These are phyloP conservation scores for Quillaja saponaria DNA, from an alignment of 306 rosid species.

Conservation along the genomic window DNA sequence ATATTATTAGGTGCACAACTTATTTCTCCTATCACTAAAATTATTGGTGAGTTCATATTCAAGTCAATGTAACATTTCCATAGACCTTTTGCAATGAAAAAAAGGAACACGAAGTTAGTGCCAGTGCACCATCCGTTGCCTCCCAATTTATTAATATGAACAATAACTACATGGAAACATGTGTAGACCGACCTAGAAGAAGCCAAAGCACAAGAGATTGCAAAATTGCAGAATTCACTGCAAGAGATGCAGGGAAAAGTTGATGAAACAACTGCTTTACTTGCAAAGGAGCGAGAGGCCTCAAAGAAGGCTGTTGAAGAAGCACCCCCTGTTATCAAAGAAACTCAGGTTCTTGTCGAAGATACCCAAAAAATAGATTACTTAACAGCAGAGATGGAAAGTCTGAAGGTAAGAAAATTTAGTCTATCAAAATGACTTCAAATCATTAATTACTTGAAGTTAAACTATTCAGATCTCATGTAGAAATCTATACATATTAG, in stretches of 20 bases:
- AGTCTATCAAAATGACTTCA: not conserved
- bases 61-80: constrained; percentile 5
- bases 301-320: constrained; percentile 66
- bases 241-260: constrained; percentile 63
- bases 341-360: constrained; percentile 74
- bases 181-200: constrained; percentile 86
- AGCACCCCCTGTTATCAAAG: constrained; percentile 74
- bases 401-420: constrained; percentile 58
- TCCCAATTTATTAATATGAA: constrained; percentile 25
- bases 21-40: constrained; percentile 25
- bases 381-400: constrained; percentile 64
- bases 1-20: constrained; percentile 24
- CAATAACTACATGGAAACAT: constrained; percentile 30
- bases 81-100: constrained; percentile 23
- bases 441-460: not conserved
- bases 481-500: too few relatives aligned
- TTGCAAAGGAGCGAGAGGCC: constrained; percentile 64
- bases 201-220: constrained; percentile 72
- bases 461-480: too few relatives aligned
- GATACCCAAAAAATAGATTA: constrained; percentile 74
- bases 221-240: constrained; percentile 69
- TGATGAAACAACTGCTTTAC: constrained; percentile 66
- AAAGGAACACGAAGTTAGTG: constrained; percentile 2
- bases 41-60: constrained; percentile 6
- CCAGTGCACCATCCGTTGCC: constrained; percentile 20